phyloP scores from a whole-genome alignment of 1,284 basidiomycete genomes.

The Irpex sp. region DNA sequence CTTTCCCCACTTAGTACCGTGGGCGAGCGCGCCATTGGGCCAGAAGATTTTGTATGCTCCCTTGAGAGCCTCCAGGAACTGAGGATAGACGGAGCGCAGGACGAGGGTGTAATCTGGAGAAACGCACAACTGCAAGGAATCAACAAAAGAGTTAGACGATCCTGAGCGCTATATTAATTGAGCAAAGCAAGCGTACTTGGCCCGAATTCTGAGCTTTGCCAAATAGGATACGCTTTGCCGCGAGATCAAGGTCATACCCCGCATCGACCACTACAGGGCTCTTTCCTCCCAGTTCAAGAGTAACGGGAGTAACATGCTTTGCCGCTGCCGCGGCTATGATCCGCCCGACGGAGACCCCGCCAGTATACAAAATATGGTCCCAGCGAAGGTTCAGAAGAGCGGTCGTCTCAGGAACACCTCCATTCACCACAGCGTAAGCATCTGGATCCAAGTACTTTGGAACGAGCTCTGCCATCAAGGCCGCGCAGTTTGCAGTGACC shows the following conservation, averaged over 20 bases:
- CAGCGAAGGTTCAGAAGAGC: conserved; percentile 73
- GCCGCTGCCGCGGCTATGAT: conserved; percentile 79
- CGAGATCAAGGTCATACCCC: conserved; percentile 49
- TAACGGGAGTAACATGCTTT: conserved; percentile 75
- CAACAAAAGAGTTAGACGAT: too few species aligned
- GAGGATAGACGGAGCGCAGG: conserved; percentile 39
- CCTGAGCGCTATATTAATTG: too few species aligned
- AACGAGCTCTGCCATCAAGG: conserved; percentile 49
- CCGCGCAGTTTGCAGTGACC: conserved; percentile 41
- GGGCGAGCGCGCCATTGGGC: conserved; percentile 34
- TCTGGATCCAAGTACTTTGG: conserved; percentile 58
- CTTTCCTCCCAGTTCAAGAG: conserved; percentile 82
- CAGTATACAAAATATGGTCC: conserved; percentile 72
- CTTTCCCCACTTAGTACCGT: conserved; percentile 31
- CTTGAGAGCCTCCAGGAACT: conserved; percentile 47
- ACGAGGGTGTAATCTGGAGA: conserved; percentile 62
- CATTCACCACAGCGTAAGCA: conserved; percentile 49
- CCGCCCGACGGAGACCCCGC: conserved; percentile 64
- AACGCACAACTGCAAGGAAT: conserved; percentile 43
- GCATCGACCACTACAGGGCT: conserved; percentile 77
- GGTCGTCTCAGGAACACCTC: conserved; percentile 48
- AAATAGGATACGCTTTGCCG: conserved; percentile 66
- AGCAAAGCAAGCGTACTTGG: conserved; percentile 37
- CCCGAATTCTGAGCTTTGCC: conserved; percentile 75
- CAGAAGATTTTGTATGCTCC: conserved; percentile 30